Evolutionary conservation across 805 yeast species (phyloP).

Genomic region (Saccharomycodes ludwigii): DNA sequence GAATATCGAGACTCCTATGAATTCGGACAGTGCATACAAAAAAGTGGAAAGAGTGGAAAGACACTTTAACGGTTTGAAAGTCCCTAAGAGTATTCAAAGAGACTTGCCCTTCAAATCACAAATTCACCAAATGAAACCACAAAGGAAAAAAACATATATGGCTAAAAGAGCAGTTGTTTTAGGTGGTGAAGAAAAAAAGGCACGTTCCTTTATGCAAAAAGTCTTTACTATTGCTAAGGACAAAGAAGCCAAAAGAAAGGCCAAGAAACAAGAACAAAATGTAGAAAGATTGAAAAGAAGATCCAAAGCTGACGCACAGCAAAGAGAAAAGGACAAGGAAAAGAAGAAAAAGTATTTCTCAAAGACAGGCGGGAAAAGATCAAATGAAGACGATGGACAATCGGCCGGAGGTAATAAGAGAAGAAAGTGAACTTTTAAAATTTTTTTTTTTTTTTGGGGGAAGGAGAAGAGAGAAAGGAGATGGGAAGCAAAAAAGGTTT

Average conservation of each 20-base stretch:
- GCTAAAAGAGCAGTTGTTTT: constrained; percentile 88
- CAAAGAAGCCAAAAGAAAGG: constrained; percentile 65
- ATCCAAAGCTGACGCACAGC: constrained; percentile 55
- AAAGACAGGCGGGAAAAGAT: constrained; percentile 54
- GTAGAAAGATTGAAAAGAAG: constrained; percentile 61
- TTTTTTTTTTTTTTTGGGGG: no score
- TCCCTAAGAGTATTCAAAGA: constrained; percentile 67
- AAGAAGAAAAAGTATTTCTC: constrained; percentile 81
- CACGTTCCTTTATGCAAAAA: constrained; percentile 78
- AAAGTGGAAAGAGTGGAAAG: constrained; percentile 79
- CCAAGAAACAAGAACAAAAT: constrained; percentile 65
- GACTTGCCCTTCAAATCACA: constrained; percentile 89
- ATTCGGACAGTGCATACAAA: constrained; percentile 37
- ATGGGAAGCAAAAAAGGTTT: no score
- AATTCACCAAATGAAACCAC: constrained; percentile 78
- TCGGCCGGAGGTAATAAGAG: constrained; percentile 18
- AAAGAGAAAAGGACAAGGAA: constrained; percentile 67
- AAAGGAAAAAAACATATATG: constrained; percentile 68
- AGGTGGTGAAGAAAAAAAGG: constrained; percentile 87
- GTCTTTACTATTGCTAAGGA: constrained; percentile 75
- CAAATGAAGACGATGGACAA: constrained; percentile 18
- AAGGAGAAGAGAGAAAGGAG: no score
- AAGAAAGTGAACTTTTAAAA: constrained; percentile 10
- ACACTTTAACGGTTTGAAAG: constrained; percentile 75
- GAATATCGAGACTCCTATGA: constrained; percentile 49